phyloP scores from a whole-genome alignment of 768 basidiomycete genomes.

The Russula sp. region DNA sequence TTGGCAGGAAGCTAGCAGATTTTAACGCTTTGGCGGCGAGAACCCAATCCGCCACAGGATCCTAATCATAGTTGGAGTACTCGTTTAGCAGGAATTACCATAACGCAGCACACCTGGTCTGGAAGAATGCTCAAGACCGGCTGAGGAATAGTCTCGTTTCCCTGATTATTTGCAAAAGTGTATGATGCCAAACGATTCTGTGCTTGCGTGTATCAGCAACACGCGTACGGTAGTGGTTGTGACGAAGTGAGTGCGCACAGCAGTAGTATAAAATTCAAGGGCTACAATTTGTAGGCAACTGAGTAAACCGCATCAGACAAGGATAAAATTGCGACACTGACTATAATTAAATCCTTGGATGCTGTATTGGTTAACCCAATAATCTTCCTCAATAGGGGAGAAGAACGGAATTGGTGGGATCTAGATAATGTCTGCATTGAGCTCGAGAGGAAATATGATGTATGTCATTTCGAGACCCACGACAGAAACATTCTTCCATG shows the following conservation, averaged over 20 bases:
- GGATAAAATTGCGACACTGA: slow-evolving; percentile 30
- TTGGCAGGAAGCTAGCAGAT: slow-evolving; percentile 29
- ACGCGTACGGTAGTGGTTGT: no score
- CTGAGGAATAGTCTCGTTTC: slow-evolving; percentile 36
- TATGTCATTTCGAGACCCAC: slow-evolving; percentile 24
- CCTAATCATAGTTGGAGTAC: slow-evolving; percentile 23
- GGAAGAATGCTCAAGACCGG: slow-evolving; percentile 38
- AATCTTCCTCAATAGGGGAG: slow-evolving; percentile 53
- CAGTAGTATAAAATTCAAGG: slow-evolving; percentile 54
- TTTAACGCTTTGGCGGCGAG: slow-evolving; percentile 24
- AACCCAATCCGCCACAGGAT: slow-evolving; percentile 40
- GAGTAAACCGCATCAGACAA: not conserved
- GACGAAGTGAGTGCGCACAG: slow-evolving; percentile 30
- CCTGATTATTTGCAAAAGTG: slow-evolving; percentile 32
- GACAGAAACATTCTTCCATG: slow-evolving; percentile 41
- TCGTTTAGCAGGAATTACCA: not conserved
- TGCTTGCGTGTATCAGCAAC: not conserved
- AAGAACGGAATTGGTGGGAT: slow-evolving; percentile 60
- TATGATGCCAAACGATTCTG: slow-evolving; percentile 36
- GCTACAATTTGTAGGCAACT: slow-evolving; percentile 32
- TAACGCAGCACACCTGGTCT: slow-evolving; percentile 22
- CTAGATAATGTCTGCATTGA: slow-evolving; percentile 27
- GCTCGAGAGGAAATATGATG: not conserved
- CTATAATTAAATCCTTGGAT: slow-evolving; percentile 55
- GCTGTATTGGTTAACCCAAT: slow-evolving; percentile 55